Evolutionary conservation across 345 rosid genomes (phyloP).

Genomic region (Heritiera littoralis): DNA sequence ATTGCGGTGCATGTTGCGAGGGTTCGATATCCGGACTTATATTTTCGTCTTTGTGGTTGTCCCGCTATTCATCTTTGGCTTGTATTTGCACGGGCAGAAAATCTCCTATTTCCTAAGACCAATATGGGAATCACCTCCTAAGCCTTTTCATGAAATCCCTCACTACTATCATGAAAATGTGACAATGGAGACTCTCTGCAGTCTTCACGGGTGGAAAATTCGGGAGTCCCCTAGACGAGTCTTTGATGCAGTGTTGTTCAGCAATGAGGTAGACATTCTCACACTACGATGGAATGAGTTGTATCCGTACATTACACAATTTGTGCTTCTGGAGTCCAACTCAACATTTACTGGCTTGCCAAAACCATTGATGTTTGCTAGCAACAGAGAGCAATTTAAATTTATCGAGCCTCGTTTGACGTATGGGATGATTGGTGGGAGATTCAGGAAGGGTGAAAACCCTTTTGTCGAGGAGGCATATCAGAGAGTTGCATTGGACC

Average conservation of each 20-base stretch:
- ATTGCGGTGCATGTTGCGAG: conserved; percentile 54
- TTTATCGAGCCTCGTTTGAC: conserved; percentile 75
- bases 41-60: conserved; percentile 39
- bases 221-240: conserved; percentile 87
- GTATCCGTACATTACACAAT: conserved; percentile 74
- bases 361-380: conserved; percentile 61
- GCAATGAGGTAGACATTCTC: conserved; percentile 77
- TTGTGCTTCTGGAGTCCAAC: conserved; percentile 89
- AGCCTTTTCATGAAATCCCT: conserved; percentile 56
- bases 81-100: conserved; percentile 69
- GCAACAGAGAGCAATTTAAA: conserved; percentile 54
- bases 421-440: conserved; percentile 79
- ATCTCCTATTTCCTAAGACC: conserved; percentile 68
- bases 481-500: conserved; percentile 85
- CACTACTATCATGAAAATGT: conserved; percentile 79
- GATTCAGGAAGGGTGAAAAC: conserved; percentile 81
- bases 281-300: conserved; percentile 87
- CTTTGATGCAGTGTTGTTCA: conserved; percentile 83
- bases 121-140: conserved; percentile 68
- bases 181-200: conserved; percentile 72
- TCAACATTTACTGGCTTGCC: conserved; percentile 81
- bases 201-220: conserved; percentile 81
- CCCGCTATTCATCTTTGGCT: conserved; percentile 46
- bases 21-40: conserved; percentile 46
- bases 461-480: conserved; percentile 94